These are phyloP conservation scores for Laburnicola sp. DNA, from an alignment of 2,329 filamentous ascomycete genomes.

Conservation along the genomic window DNA sequence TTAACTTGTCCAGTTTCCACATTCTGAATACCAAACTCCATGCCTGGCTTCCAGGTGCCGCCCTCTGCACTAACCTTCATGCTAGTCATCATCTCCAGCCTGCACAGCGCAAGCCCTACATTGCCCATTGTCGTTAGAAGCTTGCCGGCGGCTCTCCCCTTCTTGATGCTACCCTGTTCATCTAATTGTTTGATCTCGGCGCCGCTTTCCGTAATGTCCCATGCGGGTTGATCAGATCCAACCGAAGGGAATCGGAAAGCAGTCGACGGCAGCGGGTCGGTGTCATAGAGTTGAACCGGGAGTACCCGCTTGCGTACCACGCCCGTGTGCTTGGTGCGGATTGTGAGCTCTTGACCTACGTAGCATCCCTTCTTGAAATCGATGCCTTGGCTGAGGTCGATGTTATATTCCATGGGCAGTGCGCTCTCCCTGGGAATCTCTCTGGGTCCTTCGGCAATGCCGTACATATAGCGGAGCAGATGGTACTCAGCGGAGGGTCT, in stretches of 20 bases:
- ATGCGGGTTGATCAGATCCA: constrained; percentile 46
- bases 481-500: constrained; percentile 59
- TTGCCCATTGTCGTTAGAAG: constrained; percentile 81
- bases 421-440: constrained; percentile 74
- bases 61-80: constrained; percentile 70
- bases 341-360: constrained; percentile 93
- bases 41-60: constrained; percentile 60
- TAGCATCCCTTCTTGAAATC: constrained; percentile 98
- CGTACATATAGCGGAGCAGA: constrained; percentile 74
- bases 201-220: constrained; percentile 46
- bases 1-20: constrained; percentile 25
- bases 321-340: constrained; percentile 90
- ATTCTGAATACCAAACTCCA: constrained; percentile 52
- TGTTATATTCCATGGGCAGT: constrained; percentile 84
- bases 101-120: constrained; percentile 81
- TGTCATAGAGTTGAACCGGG: constrained; percentile 71
- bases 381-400: constrained; percentile 82
- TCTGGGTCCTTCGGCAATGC: constrained; percentile 80
- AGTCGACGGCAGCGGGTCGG: constrained; percentile 7
- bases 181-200: constrained; percentile 59
- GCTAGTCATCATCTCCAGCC: constrained; percentile 89
- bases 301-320: constrained; percentile 89
- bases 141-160: constrained; percentile 74
- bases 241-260: constrained; percentile 5
- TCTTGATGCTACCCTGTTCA: constrained; percentile 44